Evolutionary conservation across 306 rosid species (phyloP), one percentile per base, ranked within the genome.

Genomic region (Gastrolobium bilobum): DNA sequence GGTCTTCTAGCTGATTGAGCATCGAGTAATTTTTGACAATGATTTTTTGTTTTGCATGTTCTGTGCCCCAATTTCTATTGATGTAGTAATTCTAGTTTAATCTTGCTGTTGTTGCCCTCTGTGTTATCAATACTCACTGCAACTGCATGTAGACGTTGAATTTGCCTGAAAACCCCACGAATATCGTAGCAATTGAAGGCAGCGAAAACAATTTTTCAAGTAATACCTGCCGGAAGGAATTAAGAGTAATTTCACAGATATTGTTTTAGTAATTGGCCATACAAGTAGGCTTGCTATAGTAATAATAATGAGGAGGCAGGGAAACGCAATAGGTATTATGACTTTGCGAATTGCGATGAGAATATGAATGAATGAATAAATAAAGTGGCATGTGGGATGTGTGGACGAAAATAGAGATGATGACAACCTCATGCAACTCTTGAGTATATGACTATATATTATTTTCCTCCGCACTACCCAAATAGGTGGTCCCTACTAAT

Each of bases 11-110:
- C 3, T 37, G 42, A 39, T 48, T 61, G 50, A 62, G 79, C 79
- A 77, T 71, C 44, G 14, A 77, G 79, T 77, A 53, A 77, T 77
- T 82, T 82, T 53, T 82, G 82, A 44, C 40, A n/a, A 14, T 37
- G 46, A 40, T 2, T 76, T 82, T 76, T 77, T 1, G 4, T 10
- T 46, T 54, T 63, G 20, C 59, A 51, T 60, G 26, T 20, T 20
- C 26, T 82, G 35, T 68, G 68, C 3, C 42, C 3, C 42, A 13
- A 43, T 43, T 69, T 4, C 52, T 35, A 54, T 43, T 26, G 11
- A 29, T 53, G 15, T 63, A 14, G 62, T 54, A 42, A 35, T 74
- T 81, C 5, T 30, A 44, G 37, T 47, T 46, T 81, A 39, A 10
- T 75, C 7, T 39, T 52, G 52, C 42, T 64, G 4, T 3, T 44